Conservation (phyloP, 2,329 filamentous ascomycete species). For the Xylariaceae sp. region DNA sequence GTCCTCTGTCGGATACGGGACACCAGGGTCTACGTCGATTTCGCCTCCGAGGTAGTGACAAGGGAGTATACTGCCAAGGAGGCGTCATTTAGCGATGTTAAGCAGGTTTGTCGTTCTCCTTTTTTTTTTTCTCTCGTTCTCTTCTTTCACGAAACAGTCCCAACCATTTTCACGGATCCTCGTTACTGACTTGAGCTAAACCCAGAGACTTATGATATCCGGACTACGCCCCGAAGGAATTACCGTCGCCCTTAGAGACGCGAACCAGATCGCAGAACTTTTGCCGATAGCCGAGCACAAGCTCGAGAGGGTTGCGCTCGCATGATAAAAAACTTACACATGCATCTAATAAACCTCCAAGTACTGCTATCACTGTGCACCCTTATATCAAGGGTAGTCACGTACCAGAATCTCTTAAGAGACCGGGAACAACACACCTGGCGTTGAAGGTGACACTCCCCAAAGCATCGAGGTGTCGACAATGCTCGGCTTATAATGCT, state of each 20-base stretch:
- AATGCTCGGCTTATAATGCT: too few relatives aligned
- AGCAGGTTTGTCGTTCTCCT: slow-evolving; percentile 44
- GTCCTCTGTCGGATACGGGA: slow-evolving; percentile 84
- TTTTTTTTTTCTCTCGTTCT: slow-evolving; percentile 1
- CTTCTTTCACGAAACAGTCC: too few relatives aligned
- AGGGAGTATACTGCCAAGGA: slow-evolving; percentile 90
- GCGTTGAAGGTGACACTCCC: too few relatives aligned
- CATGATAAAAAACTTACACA: slow-evolving; percentile 5
- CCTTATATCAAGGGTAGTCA: too few relatives aligned
- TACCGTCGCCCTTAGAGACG: slow-evolving; percentile 64
- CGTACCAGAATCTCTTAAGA: too few relatives aligned
- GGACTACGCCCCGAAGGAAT: slow-evolving; percentile 53
- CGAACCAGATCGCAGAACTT: slow-evolving; percentile 58
- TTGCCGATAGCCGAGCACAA: slow-evolving; percentile 57
- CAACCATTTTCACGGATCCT: too few relatives aligned
- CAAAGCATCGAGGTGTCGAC: too few relatives aligned
- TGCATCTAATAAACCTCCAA: too few relatives aligned
- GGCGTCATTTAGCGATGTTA: slow-evolving; percentile 70
- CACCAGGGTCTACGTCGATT: slow-evolving; percentile 88
- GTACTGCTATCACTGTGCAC: not conserved
- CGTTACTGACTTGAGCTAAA: not conserved
- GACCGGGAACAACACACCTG: too few relatives aligned
- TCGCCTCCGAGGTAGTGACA: slow-evolving; percentile 70
- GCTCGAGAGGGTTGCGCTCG: slow-evolving; percentile 41
- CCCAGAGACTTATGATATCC: slow-evolving; percentile 34